Evolutionary conservation across 2,329 filamentous ascomycete genomes (phyloP).

Genomic region (Cladophialophora yegresii): DNA sequence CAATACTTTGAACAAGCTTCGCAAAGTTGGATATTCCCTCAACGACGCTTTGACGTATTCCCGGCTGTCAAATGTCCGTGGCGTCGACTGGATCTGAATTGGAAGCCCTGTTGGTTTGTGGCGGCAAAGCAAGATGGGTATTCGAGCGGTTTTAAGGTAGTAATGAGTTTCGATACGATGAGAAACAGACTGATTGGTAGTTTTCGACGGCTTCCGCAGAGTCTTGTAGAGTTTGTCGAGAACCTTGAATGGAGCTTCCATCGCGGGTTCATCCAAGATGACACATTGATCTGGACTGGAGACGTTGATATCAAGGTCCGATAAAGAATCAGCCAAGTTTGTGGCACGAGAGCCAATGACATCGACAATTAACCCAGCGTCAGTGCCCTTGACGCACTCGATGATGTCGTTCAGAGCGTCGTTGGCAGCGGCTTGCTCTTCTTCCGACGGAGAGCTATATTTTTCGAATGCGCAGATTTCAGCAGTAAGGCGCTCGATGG

Average conservation of each 20-base stretch:
- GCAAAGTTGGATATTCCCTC: constrained; percentile 53
- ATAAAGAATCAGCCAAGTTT: constrained; percentile 55
- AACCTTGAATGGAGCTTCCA: constrained; percentile 16
- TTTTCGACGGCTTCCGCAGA: constrained; percentile 19
- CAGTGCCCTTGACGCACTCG: constrained; percentile 38
- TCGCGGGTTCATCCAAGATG: constrained; percentile 12
- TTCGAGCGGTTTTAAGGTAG: constrained; percentile 34
- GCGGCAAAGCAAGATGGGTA: constrained; percentile 42
- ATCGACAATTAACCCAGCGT: constrained; percentile 42
- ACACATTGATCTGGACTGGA: constrained; percentile 12
- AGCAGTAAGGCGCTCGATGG: constrained; percentile 41
- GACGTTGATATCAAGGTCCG: constrained; percentile 56
- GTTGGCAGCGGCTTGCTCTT: constrained; percentile 44
- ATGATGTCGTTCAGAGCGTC: constrained; percentile 39
- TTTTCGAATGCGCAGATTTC: constrained; percentile 52
- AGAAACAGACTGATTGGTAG: constrained; percentile 4
- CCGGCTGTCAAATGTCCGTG: constrained; percentile 45
- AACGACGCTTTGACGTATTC: constrained; percentile 52
- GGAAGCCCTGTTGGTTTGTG: constrained; percentile 54
- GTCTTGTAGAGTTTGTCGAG: constrained; percentile 14
- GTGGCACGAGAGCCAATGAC: constrained; percentile 58
- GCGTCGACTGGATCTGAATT: constrained; percentile 55
- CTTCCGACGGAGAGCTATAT: constrained; percentile 48
- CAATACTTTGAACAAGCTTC: constrained; percentile 52
- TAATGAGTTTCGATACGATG: constrained; percentile 21